These are phyloP conservation scores for Debaryomyces fabryi DNA, from an alignment of 1,139 yeast genomes.

Conservation along the genomic window DNA sequence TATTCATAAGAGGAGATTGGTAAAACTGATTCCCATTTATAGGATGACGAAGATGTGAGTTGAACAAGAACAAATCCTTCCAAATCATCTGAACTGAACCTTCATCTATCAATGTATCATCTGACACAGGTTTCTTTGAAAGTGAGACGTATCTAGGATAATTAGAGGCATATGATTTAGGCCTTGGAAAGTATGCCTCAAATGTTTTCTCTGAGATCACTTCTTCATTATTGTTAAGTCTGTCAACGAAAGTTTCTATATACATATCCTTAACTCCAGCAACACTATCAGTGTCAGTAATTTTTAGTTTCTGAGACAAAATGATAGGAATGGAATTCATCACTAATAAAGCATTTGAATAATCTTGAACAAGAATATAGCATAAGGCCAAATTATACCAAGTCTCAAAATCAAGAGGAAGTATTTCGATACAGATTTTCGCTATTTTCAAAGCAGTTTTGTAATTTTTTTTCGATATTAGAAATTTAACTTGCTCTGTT, in stretches of 20 bases:
- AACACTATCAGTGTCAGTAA: constrained; percentile 23
- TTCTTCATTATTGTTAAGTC: constrained; percentile 26
- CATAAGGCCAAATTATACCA: constrained; percentile 43
- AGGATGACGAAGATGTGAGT: constrained; percentile 40
- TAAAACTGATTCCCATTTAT: constrained; percentile 37
- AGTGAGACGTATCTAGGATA: constrained; percentile 1
- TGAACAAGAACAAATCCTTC: constrained; percentile 34
- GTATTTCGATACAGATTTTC: constrained; percentile 31
- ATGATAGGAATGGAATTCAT: constrained; percentile 41
- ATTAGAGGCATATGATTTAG: constrained; percentile 17
- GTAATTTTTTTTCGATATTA: constrained; percentile 33
- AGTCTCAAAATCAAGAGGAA: constrained; percentile 47
- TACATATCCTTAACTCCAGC: constrained; percentile 37
- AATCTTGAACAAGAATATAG: constrained; percentile 35
- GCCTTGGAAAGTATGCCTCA: constrained; percentile 35
- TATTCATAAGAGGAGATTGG: constrained; percentile 40
- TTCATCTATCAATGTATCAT: constrained; percentile 8
- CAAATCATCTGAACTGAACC: constrained; percentile 39
- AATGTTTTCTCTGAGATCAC: constrained; percentile 37
- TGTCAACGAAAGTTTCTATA: constrained; percentile 28
- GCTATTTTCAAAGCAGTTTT: constrained; percentile 35
- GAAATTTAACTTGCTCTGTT: constrained; percentile 42
- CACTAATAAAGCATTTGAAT: constrained; percentile 33
- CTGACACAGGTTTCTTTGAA: constrained; percentile 5
- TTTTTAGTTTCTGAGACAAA: constrained; percentile 18